Evolutionary conservation across 2,329 filamentous ascomycete species (phyloP).

Genomic region (Alternaria ventricosa): DNA sequence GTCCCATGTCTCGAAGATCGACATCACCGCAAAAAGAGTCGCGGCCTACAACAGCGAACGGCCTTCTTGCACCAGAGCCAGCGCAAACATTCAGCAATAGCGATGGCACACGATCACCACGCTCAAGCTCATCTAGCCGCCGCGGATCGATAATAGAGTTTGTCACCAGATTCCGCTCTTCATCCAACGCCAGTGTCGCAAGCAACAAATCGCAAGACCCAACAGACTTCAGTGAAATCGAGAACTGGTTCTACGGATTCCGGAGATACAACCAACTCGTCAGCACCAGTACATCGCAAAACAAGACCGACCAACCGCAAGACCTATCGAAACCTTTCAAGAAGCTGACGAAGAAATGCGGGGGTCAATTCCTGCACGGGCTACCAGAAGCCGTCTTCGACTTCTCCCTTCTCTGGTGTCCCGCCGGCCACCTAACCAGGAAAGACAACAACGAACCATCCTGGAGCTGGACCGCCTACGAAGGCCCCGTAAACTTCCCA

Average conservation of each 20-base stretch:
- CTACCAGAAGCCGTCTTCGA: constrained; percentile 44
- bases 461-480: constrained; percentile 44
- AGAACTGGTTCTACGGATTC: constrained; percentile 41
- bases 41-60: constrained; percentile 21
- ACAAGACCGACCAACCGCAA: constrained; percentile 17
- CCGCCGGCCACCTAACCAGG: constrained; percentile 24
- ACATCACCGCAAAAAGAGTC: constrained; percentile 24
- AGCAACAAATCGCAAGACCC: constrained; percentile 24
- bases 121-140: constrained; percentile 29
- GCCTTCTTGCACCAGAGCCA: constrained; percentile 22
- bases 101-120: constrained; percentile 32
- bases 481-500: constrained; percentile 38
- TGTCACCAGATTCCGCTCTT: constrained; percentile 35
- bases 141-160: constrained; percentile 30
- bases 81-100: constrained; percentile 33
- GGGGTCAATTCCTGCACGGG: constrained; percentile 37
- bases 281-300: constrained; percentile 24
- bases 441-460: constrained; percentile 30
- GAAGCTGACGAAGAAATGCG: constrained; percentile 37
- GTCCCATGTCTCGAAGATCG: constrained; percentile 19
- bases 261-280: constrained; percentile 41
- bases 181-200: constrained; percentile 31
- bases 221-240: constrained; percentile 32
- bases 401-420: constrained; percentile 44
- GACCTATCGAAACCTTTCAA: constrained; percentile 32